These are phyloP conservation scores for Parastagonospora avenae DNA, from an alignment of 2,329 filamentous ascomycete species.

Conservation along the genomic window DNA sequence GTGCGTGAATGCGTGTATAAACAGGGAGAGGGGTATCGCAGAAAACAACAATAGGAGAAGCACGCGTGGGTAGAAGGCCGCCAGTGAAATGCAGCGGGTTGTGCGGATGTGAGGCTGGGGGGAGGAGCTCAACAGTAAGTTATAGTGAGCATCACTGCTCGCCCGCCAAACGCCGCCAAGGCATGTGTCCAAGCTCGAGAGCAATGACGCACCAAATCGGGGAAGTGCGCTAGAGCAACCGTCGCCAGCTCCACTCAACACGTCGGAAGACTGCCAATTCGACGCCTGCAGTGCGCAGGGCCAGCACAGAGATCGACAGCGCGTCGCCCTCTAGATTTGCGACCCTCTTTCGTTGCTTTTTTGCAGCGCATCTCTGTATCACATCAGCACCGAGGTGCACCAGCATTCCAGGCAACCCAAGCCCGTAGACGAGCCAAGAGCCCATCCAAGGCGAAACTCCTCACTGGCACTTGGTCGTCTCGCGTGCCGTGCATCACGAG, in stretches of 20 bases:
- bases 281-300: background rate
- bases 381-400: background rate
- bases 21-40: constrained; percentile 25
- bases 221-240: no score
- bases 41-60: constrained; percentile 19
- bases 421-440: constrained; percentile 10
- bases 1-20: constrained; percentile 9
- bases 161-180: constrained; percentile 8
- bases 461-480: background rate
- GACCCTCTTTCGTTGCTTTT: background rate
- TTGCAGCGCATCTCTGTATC: background rate
- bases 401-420: background rate
- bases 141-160: constrained; percentile 1
- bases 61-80: constrained; percentile 18
- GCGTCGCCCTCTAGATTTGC: constrained; percentile 1
- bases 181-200: constrained; percentile 14
- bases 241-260: background rate
- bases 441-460: background rate
- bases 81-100: constrained; percentile 28
- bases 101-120: constrained; percentile 6
- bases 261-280: background rate
- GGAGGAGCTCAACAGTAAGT: constrained; percentile 14
- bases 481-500: constrained; percentile 10
- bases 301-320: constrained; percentile 8
- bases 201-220: constrained; percentile 26